Evolutionary conservation across 371 early-diverging fungal species (phyloP).

Genomic region (Mortierella sp.): DNA sequence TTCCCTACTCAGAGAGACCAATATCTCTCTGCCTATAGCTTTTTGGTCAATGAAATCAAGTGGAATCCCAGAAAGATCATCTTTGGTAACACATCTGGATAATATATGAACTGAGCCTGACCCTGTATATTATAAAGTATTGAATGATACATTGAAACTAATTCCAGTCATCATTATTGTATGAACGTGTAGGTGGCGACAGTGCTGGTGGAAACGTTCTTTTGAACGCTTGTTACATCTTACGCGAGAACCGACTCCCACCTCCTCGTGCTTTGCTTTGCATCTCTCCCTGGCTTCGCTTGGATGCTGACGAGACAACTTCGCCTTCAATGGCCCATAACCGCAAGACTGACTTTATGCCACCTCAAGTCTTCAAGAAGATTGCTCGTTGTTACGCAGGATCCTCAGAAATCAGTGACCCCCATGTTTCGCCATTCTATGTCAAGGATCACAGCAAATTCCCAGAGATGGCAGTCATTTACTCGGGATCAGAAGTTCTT

Average conservation of each 20-base stretch:
- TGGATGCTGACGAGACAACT: constrained; percentile 36
- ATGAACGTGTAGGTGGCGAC: constrained; percentile 30
- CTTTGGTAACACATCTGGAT: constrained; percentile 26
- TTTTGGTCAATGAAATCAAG: constrained; percentile 50
- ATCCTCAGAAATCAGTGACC: constrained; percentile 30
- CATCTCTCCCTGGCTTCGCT: constrained; percentile 53
- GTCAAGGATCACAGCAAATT: constrained; percentile 54
- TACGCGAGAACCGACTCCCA: constrained; percentile 41
- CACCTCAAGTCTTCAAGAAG: constrained; percentile 54
- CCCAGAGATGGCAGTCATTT: constrained; percentile 50
- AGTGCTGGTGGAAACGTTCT: constrained; percentile 43
- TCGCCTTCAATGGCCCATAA: constrained; percentile 56
- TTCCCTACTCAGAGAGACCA: constrained; percentile 51
- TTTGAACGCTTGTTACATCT: constrained; percentile 46
- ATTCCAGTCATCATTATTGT: not conserved
- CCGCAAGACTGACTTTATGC: constrained; percentile 51
- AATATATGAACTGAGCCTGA: not conserved
- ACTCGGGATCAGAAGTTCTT: constrained; percentile 38
- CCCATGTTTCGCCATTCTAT: constrained; percentile 53
- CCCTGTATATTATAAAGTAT: not conserved
- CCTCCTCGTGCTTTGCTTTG: constrained; percentile 52
- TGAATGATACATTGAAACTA: not conserved
- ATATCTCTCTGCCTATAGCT: constrained; percentile 48
- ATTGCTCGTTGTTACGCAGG: constrained; percentile 49
- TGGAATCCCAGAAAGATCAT: constrained; percentile 56